Conservation (phyloP, 208 protist genomes). For the Acanthamoeba rhysodes region DNA sequence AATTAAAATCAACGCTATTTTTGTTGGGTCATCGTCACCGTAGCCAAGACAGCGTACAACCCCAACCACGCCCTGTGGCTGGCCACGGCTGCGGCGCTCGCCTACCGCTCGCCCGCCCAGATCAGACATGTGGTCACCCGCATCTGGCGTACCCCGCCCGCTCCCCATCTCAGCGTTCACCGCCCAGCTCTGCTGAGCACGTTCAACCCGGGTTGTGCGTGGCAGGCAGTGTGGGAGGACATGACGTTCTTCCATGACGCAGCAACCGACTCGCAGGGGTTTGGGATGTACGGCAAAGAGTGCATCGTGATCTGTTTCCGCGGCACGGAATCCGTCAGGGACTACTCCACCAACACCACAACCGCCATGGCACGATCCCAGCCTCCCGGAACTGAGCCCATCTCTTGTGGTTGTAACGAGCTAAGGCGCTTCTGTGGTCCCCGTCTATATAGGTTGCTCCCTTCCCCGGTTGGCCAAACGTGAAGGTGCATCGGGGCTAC, state of each 20-base stretch:
- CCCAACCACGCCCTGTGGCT: neutral
- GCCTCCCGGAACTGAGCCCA: too few relatives aligned
- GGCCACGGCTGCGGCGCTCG: neutral
- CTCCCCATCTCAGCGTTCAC: too few relatives aligned
- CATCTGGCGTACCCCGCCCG: neutral
- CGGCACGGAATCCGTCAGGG: conserved; percentile 48
- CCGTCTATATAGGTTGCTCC: neutral
- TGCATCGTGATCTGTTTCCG: conserved; percentile 61
- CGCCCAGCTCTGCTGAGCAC: neutral
- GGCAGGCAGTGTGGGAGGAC: neutral
- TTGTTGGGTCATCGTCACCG: too few relatives aligned
- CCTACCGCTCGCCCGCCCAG: neutral
- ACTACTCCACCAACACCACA: conserved; percentile 53
- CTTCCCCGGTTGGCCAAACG: neutral
- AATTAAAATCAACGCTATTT: too few relatives aligned
- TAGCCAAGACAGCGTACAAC: conserved; percentile 13
- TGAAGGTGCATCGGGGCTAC: neutral
- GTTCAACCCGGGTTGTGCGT: too few relatives aligned
- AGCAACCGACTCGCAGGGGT: conserved; percentile 3
- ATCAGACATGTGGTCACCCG: neutral
- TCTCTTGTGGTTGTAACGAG: too few relatives aligned
- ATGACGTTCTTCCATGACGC: conserved; percentile 33
- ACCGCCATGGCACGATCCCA: neutral
- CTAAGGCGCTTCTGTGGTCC: neutral
- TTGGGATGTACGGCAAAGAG: conserved; percentile 38